Conservation (phyloP, 1,284 basidiomycete species). For the Tilletia horrida region DNA sequence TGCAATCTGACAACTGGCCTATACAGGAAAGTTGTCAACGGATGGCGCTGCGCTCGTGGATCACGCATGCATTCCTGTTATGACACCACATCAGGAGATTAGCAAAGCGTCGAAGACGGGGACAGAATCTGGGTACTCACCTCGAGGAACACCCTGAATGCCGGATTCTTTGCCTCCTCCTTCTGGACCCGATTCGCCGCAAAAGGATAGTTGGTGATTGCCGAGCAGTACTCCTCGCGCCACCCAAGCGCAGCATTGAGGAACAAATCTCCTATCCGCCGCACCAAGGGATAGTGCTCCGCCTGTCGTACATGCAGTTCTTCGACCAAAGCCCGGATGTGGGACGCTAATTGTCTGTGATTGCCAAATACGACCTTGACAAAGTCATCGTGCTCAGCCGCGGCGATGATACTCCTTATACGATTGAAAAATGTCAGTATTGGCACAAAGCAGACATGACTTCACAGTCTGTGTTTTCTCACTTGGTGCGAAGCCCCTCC, state of each 20-base stretch:
- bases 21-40: slow-evolving; percentile 80
- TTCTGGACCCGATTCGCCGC: slow-evolving; percentile 82
- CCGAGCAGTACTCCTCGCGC: slow-evolving; percentile 76
- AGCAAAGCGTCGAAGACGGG: too few species aligned
- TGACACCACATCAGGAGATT: too few species aligned
- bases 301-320: slow-evolving; percentile 80
- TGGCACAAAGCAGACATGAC: too few species aligned
- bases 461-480: not conserved
- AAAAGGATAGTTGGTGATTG: slow-evolving; percentile 77
- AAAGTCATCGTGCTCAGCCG: slow-evolving; percentile 67
- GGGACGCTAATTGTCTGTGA: slow-evolving; percentile 74
- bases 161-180: slow-evolving; percentile 74
- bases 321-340: slow-evolving; percentile 76
- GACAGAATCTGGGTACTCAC: slow-evolving; percentile 58
- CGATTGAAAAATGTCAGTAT: too few species aligned
- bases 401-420: not conserved
- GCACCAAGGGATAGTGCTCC: slow-evolving; percentile 78
- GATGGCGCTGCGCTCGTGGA: slow-evolving; percentile 72
- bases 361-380: slow-evolving; percentile 84
- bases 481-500: slow-evolving; percentile 27
- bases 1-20: slow-evolving; percentile 83
- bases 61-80: slow-evolving; percentile 59
- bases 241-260: slow-evolving; percentile 84
- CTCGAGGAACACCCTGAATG: slow-evolving; percentile 83
- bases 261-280: slow-evolving; percentile 84